These are phyloP conservation scores for Ogataea paradorogensis DNA, from an alignment of 805 yeast species.

Conservation along the genomic window DNA sequence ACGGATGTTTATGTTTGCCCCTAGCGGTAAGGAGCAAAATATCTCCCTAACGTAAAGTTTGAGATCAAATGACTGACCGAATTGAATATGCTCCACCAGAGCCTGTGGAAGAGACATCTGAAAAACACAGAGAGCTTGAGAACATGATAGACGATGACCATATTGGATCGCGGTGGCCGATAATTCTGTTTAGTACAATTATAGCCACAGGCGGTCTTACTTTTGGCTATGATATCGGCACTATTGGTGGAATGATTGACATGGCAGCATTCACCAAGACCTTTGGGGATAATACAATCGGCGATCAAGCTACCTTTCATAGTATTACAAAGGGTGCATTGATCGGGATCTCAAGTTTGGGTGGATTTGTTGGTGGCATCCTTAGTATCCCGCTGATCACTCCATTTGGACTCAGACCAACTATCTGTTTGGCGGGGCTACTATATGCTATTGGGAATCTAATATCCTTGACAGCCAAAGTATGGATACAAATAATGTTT, in stretches of 20 bases:
- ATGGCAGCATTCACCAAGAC: slow-evolving; percentile 25
- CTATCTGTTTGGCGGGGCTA: slow-evolving; percentile 24
- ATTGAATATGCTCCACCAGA: slow-evolving; percentile 3
- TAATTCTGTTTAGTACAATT: slow-evolving; percentile 24
- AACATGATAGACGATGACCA: slow-evolving; percentile 6
- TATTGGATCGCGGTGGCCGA: slow-evolving; percentile 22
- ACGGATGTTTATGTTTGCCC: slow-evolving; percentile 1
- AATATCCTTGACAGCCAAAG: slow-evolving; percentile 15
- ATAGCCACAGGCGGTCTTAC: slow-evolving; percentile 34
- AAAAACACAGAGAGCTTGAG: background rate
- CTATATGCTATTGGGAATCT: slow-evolving; percentile 23
- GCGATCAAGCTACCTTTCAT: slow-evolving; percentile 10
- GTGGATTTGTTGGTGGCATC: slow-evolving; percentile 34
- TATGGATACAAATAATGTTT: slow-evolving; percentile 26
- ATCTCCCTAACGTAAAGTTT: slow-evolving; percentile 2
- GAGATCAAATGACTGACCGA: background rate
- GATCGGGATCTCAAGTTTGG: slow-evolving; percentile 30
- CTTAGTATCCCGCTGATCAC: slow-evolving; percentile 24
- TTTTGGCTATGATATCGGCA: slow-evolving; percentile 38
- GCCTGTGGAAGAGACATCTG: slow-evolving; percentile 1
- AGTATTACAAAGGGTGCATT: slow-evolving; percentile 31
- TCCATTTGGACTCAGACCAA: slow-evolving; percentile 24
- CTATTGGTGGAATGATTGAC: slow-evolving; percentile 34
- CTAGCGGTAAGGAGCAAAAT: slow-evolving; percentile 6
- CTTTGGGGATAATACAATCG: slow-evolving; percentile 24